Evolutionary conservation across 2,329 filamentous ascomycete genomes (phyloP), one percentile per base, ranked within the genome.

Genomic region (Penicillium sp.): DNA sequence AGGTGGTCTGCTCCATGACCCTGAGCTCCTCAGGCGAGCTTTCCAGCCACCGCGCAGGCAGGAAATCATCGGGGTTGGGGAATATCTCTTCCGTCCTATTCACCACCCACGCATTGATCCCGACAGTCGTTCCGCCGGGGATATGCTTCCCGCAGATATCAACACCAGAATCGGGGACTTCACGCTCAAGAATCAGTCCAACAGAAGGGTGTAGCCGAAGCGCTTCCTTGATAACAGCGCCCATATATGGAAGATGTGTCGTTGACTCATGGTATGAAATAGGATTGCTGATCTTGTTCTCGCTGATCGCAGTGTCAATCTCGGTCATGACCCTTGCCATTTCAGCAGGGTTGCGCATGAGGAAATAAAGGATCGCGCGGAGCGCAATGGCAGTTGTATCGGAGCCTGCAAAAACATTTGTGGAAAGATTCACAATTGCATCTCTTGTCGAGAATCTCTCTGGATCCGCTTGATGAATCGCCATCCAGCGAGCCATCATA

Each of bases 311-410:
- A 81, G 83, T 59, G 69, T 77, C 36, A 50, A 73, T 16, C 59
- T 83, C 36, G 72, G 86, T 7, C 59, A 67, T 7, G n/a, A 71
- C 8, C 67, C 82, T 53, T 80, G 84, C 61, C 18, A 54, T 49
- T 5, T 60, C 62, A 2, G 42, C 24, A 0, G 64, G 61, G 44
- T 58, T 56, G 48, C 68, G 71, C 11, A 69, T 63, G 4, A 65
- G 57, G 52, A 67, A 64, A 55, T 74, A 74, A 16, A 74, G 55
- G n/a, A 67, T 63, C 1, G 68, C 61, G 10, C 63, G 61, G n/a
- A 74, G 56, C 0, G 65, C 62, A 14, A 71, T 71, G 7, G 69
- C 70, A 0, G 70, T 72, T 1, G 71, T 73, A 48, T 71, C 75
- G 1, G 67, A 70, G n/a, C 71, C 71, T 0, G 72, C 72, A 36